Base-by-base conservation (phyloP, 73 alveolate species). In the Tetrahymena elliotti region DNA sequence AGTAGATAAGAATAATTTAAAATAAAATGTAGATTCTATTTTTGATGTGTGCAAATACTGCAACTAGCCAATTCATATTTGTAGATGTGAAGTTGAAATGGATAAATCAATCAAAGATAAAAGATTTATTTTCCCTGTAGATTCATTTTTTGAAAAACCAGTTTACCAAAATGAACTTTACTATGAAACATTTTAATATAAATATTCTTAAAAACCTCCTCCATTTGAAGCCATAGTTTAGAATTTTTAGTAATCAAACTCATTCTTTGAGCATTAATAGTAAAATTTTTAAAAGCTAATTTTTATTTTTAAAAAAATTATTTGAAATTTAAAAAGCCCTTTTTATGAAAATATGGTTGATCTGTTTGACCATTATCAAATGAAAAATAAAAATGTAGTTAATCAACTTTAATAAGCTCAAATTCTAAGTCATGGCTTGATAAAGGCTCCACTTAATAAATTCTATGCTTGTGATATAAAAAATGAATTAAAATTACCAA, bases 41-140 rank as follows among this genome's bases (percentile, higher is more conserved):
- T 93, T 93, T 18, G 52, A 68, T 35, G 83, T 93, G 18, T 93
- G 96, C 54, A 93, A 93, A 35, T 93, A n/a, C 40, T 93, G 96
- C 18, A 93, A 93, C 22, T 37, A 83, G 8, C 84, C 84, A 20
- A 27, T 93, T 68, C 82, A 82, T 37, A 93, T 93, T 47, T 93
- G 96, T 35, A 33, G 68, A 53, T 93, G 96, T 20, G 20, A 84
- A n/a, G 54, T 37, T 84, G 35, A n/a, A 84, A 10, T n/a, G 4
- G 18, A 36, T 31, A 37, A 27, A 84, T 37, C 83, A 4, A 15
- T 9, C 8, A 84, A 84, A 84, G 82, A 38, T 84, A 84, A 84
- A 24, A 4, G 2, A 27, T 84, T 68, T 68, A 1, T 11, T 18
- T 68, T 68, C n/a, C 88, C 88, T 68, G 36, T n/a, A 10, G 22